Evolutionary conservation across 2,329 filamentous ascomycete genomes (phyloP), one percentile per base, ranked within the genome.

Genomic region (Xylariales sp.): DNA sequence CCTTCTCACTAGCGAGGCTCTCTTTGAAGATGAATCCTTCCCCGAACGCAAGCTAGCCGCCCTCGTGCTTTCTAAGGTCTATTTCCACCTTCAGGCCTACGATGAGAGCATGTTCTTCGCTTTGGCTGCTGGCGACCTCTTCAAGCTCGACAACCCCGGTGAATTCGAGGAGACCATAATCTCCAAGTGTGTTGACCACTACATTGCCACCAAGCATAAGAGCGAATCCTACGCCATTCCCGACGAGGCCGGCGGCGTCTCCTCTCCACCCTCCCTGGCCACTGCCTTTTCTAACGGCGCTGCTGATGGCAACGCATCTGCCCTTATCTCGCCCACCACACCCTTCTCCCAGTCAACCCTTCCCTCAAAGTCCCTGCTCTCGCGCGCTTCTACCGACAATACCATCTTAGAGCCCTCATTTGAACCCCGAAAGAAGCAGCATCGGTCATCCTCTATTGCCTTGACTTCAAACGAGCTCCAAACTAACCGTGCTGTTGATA

Each of bases 81-180:
- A 98, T 84, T 99, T 98, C 79, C 96, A 99, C 79, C 90, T 99
- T 61, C 94, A 97, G 82, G 96, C 96, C 80, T 99, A 99, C 85
- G 96, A 97, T 79, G 96, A 99, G 84, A 97, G 95, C 82, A 98
- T 99, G 95, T 92, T 93, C 60, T 98, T 99, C 81, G 96, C 96
- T 71, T 89, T 99, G 53, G 94, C 94, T 67, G 94, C 96, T 30
- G 96, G 96, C 68, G 93, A 97, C 79, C 90, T 97, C 57, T 97
- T 99, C 86, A 93, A 97, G 83, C 88, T 98, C 72, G 93, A 97
- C 77, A 87, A 91, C 62, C 91, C 93, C 60, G 92, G 93, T 81
- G 96, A 99, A 84, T 99, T 97, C 78, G 96, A 99, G 81, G 94
- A 99, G 84, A 99, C 96, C 65, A 98, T 99, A 83, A 94, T 98